A percentile compares a stretch with the other conserved stretches of the same genome.
These are phyloP conservation scores for Trametes cubensis DNA, from an alignment of 768 basidiomycete genomes.

Conservation along the genomic window DNA sequence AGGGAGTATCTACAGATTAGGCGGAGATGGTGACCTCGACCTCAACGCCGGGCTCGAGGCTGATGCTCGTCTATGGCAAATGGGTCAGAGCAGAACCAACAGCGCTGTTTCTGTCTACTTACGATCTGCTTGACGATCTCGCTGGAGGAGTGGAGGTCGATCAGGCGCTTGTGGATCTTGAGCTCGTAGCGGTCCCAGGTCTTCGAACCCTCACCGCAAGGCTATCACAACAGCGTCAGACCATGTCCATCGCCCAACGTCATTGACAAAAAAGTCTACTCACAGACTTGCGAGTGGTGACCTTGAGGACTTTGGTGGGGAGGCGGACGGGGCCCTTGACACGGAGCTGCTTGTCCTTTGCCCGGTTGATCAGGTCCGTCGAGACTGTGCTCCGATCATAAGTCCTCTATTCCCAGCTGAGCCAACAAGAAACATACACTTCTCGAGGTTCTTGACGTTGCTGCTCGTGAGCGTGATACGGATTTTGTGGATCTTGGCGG, in stretches of 20 bases:
- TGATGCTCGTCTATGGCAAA: slow-evolving; percentile 83
- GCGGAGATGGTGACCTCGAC: slow-evolving; percentile 97
- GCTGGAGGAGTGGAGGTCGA: slow-evolving; percentile 97
- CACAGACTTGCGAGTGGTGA: slow-evolving; percentile 99
- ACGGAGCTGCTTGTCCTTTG: slow-evolving; percentile 99
- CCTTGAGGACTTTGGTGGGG: slow-evolving; percentile 97
- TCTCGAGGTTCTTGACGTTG: slow-evolving; percentile 98
- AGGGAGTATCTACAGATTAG: slow-evolving; percentile 33
- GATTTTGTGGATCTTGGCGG: slow-evolving; percentile 97
- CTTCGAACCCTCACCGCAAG: slow-evolving; percentile 99
- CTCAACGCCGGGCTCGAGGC: slow-evolving; percentile 98
- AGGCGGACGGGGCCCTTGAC: slow-evolving; percentile 99
- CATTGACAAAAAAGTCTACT: slow-evolving; percentile 34
- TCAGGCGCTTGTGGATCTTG: slow-evolving; percentile 99
- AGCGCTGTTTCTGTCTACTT: slow-evolving; percentile 38
- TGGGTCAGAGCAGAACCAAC: background rate
- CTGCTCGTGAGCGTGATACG: slow-evolving; percentile 97
- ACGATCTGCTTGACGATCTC: slow-evolving; percentile 99
- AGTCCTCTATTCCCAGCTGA: background rate
- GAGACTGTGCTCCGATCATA: slow-evolving; percentile 67
- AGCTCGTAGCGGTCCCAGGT: slow-evolving; percentile 99
- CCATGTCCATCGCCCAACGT: background rate
- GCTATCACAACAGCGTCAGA: slow-evolving; percentile 46
- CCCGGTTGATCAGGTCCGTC: slow-evolving; percentile 93
- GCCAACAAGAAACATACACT: slow-evolving; percentile 60